Evolutionary conservation across 257 asterid species (phyloP).

Genomic region (Oldenlandia corymbosa): DNA sequence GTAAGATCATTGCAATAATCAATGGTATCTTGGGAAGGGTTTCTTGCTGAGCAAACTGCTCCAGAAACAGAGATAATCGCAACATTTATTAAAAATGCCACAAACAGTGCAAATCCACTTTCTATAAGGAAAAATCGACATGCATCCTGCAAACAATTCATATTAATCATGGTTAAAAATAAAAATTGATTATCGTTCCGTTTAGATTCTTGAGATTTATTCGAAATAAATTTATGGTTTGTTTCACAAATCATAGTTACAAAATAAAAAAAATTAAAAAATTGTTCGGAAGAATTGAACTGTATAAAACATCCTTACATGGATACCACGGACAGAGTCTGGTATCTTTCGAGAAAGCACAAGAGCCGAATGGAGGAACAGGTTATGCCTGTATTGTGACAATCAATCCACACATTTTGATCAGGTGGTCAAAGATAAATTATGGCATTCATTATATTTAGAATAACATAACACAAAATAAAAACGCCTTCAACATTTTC

Average conservation of each 20-base stretch:
- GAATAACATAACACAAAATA: too few relatives aligned
- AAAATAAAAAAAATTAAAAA: too few relatives aligned
- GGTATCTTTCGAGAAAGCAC: slow-evolving; percentile 85
- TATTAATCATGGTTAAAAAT: too few relatives aligned
- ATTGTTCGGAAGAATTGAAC: too few relatives aligned
- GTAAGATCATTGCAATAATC: slow-evolving; percentile 61
- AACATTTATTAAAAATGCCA: slow-evolving; percentile 71
- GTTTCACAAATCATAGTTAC: too few relatives aligned
- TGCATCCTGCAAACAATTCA: slow-evolving; percentile 55
- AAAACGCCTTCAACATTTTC: too few relatives aligned
- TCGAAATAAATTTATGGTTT: too few relatives aligned
- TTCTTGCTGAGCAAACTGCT: slow-evolving; percentile 47
- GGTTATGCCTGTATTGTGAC: slow-evolving; percentile 53
- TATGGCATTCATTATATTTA: too few relatives aligned
- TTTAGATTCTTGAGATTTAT: too few relatives aligned
- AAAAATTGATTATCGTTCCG: too few relatives aligned
- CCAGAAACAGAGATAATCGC: slow-evolving; percentile 74
- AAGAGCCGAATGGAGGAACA: slow-evolving; percentile 85
- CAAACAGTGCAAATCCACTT: slow-evolving; percentile 75
- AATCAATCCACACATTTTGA: too few relatives aligned
- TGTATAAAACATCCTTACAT: slow-evolving; percentile 36
- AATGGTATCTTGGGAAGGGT: slow-evolving; percentile 25
- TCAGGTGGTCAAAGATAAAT: too few relatives aligned
- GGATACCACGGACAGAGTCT: slow-evolving; percentile 60
- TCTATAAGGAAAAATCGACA: slow-evolving; percentile 73